Conservation (phyloP, 208 protist genomes). For the Balamuthia mandrillaris region DNA sequence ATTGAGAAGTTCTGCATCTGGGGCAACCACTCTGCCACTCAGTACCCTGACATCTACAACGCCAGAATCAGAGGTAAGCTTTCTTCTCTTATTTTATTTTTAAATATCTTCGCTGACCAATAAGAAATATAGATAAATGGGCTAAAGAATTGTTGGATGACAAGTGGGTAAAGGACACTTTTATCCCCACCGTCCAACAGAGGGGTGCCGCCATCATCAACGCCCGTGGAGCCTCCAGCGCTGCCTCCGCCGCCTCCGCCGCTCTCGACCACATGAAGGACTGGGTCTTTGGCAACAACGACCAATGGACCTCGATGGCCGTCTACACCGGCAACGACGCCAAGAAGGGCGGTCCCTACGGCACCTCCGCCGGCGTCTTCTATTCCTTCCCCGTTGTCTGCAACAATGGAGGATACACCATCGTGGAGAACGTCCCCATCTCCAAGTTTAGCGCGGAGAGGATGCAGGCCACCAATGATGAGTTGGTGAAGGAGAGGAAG, state of each 20-base stretch:
- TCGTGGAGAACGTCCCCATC: constrained; percentile 43
- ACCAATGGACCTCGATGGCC: constrained; percentile 29
- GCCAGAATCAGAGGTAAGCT: constrained; percentile 65
- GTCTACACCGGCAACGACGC: constrained; percentile 23
- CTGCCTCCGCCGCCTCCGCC: constrained; percentile 87
- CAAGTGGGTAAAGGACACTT: constrained; percentile 72
- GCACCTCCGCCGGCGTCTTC: constrained; percentile 28
- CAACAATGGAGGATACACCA: constrained; percentile 9
- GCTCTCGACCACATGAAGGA: constrained; percentile 70
- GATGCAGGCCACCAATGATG: constrained; percentile 21
- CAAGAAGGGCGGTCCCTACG: constrained; percentile 17
- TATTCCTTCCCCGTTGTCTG: constrained; percentile 49
- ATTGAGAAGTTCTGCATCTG: constrained; percentile 90
- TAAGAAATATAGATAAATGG: constrained; percentile 44
- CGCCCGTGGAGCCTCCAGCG: constrained; percentile 79
- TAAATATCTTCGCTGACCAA: neutral
- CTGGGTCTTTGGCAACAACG: constrained; percentile 71
- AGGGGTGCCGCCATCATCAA: constrained; percentile 82
- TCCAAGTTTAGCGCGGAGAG: constrained; percentile 40
- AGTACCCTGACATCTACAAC: constrained; percentile 82
- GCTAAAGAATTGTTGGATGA: constrained; percentile 73
- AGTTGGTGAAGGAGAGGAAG: no score
- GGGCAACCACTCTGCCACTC: constrained; percentile 92
- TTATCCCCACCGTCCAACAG: constrained; percentile 82
- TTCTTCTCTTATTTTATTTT: neutral